A percentile compares a stretch with the other conserved stretches of the same genome.
These are phyloP conservation scores for Pythium rhizo-oryzae DNA, from an alignment of 352 stramenopile genomes.

Conservation along the genomic window DNA sequence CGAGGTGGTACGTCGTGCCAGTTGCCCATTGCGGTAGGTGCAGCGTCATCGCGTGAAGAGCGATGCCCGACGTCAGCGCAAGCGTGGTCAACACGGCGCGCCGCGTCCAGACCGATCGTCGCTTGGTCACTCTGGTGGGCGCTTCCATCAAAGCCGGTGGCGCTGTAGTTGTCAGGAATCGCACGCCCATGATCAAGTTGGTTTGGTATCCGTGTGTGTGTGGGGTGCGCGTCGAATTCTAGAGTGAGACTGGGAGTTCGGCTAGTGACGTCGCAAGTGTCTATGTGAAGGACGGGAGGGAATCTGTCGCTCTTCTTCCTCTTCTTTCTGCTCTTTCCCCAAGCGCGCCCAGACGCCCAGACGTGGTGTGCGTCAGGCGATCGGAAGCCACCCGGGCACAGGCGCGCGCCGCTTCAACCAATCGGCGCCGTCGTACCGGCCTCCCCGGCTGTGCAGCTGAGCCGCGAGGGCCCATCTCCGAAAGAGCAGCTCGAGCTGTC, in stretches of 20 bases:
- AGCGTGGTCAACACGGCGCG: slow-evolving; percentile 8
- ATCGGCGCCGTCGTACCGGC: background rate
- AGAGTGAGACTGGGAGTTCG: background rate
- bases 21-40: slow-evolving; percentile 21
- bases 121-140: background rate
- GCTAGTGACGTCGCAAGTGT: background rate
- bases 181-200: slow-evolving; percentile 1
- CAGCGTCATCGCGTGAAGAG: slow-evolving; percentile 14
- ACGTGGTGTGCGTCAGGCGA: slow-evolving; percentile 3
- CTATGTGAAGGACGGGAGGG: background rate
- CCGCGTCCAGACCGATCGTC: slow-evolving; percentile 15
- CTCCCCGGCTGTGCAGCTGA: slow-evolving; percentile 23
- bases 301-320: slow-evolving; percentile 6
- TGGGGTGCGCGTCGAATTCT: background rate
- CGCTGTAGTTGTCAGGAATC: background rate
- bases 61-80: slow-evolving; percentile 7
- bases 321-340: background rate
- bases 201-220: background rate
- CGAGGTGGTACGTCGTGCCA: slow-evolving; percentile 27
- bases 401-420: slow-evolving; percentile 6
- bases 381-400: background rate
- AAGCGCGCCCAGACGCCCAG: background rate
- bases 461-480: slow-evolving; percentile 16
- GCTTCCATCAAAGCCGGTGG: background rate
- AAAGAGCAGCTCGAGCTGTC: background rate